Evolutionary conservation across 768 basidiomycete species (phyloP).

Genomic region (Lentinus tigrinus): DNA sequence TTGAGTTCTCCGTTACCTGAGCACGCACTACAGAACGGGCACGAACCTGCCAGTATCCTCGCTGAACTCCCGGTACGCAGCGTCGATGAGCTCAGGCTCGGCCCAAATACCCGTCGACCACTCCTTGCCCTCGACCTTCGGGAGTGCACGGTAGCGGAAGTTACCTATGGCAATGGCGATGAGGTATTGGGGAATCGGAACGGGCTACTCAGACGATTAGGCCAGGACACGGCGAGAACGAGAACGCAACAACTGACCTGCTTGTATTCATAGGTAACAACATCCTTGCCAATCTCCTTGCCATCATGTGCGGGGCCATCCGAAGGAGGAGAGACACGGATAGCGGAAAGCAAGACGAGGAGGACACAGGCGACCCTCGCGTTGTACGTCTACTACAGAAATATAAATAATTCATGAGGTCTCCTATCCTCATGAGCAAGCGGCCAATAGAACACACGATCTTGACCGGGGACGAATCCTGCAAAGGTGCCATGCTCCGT

Average conservation of each 20-base stretch:
- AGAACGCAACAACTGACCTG: conserved; percentile 47
- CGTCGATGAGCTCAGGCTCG: conserved; percentile 79
- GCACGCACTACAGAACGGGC: too few relatives aligned
- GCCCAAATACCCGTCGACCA: conserved; percentile 92
- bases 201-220: conserved; percentile 45
- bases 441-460: conserved; percentile 58
- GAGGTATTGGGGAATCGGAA: conserved; percentile 89
- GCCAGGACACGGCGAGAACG: not conserved
- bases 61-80: conserved; percentile 83
- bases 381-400: conserved; percentile 64
- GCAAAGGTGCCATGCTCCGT: conserved; percentile 73
- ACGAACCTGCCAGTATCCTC: conserved; percentile 85
- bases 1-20: too few relatives aligned
- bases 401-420: not conserved
- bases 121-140: conserved; percentile 53
- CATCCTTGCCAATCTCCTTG: conserved; percentile 75
- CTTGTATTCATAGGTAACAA: conserved; percentile 71
- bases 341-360: conserved; percentile 84
- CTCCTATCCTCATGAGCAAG: too few relatives aligned
- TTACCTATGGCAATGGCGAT: conserved; percentile 89
- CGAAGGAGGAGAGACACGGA: conserved; percentile 72
- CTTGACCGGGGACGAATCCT: conserved; percentile 90
- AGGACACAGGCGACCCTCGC: conserved; percentile 74
- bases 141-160: conserved; percentile 69
- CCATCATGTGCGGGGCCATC: conserved; percentile 69